phyloP scores from a whole-genome alignment of 1,284 basidiomycete genomes.

The Xanthoconium separans region DNA sequence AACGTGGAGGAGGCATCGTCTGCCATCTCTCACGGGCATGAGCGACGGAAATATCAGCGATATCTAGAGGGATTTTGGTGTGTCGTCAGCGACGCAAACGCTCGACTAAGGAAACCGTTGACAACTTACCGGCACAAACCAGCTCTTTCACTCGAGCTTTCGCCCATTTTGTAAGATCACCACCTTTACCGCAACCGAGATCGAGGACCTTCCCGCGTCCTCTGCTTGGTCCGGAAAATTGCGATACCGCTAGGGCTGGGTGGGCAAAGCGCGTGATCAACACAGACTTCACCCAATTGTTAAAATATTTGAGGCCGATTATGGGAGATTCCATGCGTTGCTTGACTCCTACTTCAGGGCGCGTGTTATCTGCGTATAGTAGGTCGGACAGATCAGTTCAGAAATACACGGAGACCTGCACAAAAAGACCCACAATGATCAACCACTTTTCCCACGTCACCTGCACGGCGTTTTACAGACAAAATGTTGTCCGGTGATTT shows the following conservation, averaged over 20 bases:
- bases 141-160: conserved; percentile 83
- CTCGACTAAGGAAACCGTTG: not conserved
- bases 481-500: conserved; percentile 41
- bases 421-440: conserved; percentile 60
- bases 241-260: conserved; percentile 47
- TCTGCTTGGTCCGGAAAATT: conserved; percentile 34
- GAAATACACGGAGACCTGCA: not conserved
- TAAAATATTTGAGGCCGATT: conserved; percentile 95
- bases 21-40: conserved; percentile 79
- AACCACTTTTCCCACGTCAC: conserved; percentile 68
- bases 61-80: conserved; percentile 57
- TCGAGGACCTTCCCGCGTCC: conserved; percentile 82
- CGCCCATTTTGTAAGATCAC: conserved; percentile 95
- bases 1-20: conserved; percentile 50
- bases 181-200: conserved; percentile 97
- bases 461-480: conserved; percentile 51
- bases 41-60: conserved; percentile 87
- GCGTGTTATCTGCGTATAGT: conserved; percentile 72
- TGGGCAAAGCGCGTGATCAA: conserved; percentile 86
- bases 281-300: conserved; percentile 99
- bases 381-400: not conserved
- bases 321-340: conserved; percentile 92
- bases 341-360: conserved; percentile 86
- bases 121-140: conserved; percentile 74
- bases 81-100: conserved; percentile 7